Percentiles rank a stretch among this genome's conserved stretches.
These are phyloP conservation scores for Amylostereum areolatum DNA, from an alignment of 1,284 basidiomycete species.

Conservation along the genomic window DNA sequence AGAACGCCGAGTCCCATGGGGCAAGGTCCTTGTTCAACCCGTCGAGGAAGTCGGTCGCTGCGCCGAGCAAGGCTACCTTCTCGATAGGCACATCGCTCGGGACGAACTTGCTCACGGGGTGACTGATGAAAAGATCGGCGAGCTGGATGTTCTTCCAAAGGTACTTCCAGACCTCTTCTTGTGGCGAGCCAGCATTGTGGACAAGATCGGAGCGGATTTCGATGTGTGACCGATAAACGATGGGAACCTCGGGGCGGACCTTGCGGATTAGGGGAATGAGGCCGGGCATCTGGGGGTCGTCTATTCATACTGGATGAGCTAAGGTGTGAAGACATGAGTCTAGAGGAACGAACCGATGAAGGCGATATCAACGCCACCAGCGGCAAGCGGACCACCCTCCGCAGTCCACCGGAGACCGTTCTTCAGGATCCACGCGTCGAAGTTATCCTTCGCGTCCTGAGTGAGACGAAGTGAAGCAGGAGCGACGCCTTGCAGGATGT, in stretches of 20 bases:
- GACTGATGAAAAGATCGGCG: constrained; percentile 83
- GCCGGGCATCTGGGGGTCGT: constrained; percentile 83
- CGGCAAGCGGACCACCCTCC: constrained; percentile 71
- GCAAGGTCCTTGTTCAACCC: constrained; percentile 81
- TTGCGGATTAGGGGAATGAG: constrained; percentile 84
- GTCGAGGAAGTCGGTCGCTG: constrained; percentile 82
- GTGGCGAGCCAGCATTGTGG: constrained; percentile 68
- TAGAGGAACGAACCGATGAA: constrained; percentile 60
- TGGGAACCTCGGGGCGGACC: constrained; percentile 72
- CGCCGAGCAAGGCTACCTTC: constrained; percentile 66
- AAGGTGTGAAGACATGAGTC: constrained; percentile 2
- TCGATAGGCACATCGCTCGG: constrained; percentile 73
- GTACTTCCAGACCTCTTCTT: constrained; percentile 86
- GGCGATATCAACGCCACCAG: constrained; percentile 75
- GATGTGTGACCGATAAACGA: constrained; percentile 87
- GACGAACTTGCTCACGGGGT: constrained; percentile 89
- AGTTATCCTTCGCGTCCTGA: constrained; percentile 68
- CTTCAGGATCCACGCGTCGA: constrained; percentile 85
- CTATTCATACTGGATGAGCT: constrained; percentile 32
- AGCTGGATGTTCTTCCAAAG: constrained; percentile 84
- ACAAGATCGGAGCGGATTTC: constrained; percentile 81
- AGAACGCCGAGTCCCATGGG: constrained; percentile 71
- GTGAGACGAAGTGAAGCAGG: constrained; percentile 68
- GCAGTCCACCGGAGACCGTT: constrained; percentile 77
- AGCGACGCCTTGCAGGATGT: constrained; percentile 83